Percentiles rank a stretch among this genome's conserved stretches.
Conservation (phyloP, 106 monocot species). For the Acorus calamus region DNA sequence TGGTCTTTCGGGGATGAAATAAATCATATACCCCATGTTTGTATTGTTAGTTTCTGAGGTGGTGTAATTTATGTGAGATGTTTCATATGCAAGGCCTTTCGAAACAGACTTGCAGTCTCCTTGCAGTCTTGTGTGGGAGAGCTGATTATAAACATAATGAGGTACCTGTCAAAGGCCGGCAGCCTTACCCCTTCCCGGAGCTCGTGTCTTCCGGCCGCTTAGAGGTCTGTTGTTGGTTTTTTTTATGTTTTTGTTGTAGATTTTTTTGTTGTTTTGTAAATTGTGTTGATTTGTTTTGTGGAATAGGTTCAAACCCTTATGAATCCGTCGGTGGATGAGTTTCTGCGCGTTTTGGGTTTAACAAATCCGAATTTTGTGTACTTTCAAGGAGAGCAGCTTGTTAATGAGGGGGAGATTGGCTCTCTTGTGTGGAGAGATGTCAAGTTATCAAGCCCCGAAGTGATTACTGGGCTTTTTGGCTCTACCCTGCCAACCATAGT, state of each 20-base stretch:
- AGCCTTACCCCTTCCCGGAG: constrained; percentile 55
- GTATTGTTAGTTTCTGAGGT: too few species aligned
- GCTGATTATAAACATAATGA: constrained; percentile 8
- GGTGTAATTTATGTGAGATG: constrained; percentile 27
- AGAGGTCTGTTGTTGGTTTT: constrained; percentile 34
- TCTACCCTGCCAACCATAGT: constrained; percentile 76
- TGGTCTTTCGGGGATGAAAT: too few species aligned
- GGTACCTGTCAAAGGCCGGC: too few species aligned
- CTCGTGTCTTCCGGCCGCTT: constrained; percentile 69
- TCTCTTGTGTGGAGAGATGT: constrained; percentile 49
- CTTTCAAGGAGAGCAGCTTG: constrained; percentile 65
- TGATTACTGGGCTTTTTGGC: constrained; percentile 47
- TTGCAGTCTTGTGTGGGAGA: constrained; percentile 65
- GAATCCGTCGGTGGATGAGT: constrained; percentile 71
- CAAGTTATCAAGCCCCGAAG: constrained; percentile 51
- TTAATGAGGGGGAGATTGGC: constrained; percentile 68
- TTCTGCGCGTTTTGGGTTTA: constrained; percentile 38
- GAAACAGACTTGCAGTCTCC: constrained; percentile 62
- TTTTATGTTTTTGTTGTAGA: too few species aligned
- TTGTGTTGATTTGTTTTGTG: neutral
- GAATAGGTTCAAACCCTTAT: constrained; percentile 75
- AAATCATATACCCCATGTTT: too few species aligned
- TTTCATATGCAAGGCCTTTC: constrained; percentile 34
- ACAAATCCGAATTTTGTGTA: constrained; percentile 61
- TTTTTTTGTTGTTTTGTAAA: neutral